phyloP scores from a whole-genome alignment of 2,329 filamentous ascomycete genomes.

The Apiospora aurea region DNA sequence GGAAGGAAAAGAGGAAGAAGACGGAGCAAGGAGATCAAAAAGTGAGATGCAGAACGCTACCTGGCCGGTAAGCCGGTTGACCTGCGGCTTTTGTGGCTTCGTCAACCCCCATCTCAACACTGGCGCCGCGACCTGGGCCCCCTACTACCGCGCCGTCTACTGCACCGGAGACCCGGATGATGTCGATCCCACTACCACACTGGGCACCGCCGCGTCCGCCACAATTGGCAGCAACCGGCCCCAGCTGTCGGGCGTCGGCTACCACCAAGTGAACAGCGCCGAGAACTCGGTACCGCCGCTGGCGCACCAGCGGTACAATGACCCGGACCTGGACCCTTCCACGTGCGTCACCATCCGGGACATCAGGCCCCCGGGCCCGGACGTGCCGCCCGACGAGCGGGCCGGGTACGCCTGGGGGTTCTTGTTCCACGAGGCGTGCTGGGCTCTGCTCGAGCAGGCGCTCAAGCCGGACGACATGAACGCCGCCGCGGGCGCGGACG shows the following conservation, averaged over 20 bases:
- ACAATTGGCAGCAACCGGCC: constrained; percentile 24
- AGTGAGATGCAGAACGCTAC: background rate
- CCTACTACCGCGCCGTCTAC: constrained; percentile 37
- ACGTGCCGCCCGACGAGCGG: constrained; percentile 27
- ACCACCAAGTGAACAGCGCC: constrained; percentile 26
- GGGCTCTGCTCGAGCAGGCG: constrained; percentile 36
- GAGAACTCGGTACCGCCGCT: constrained; percentile 32
- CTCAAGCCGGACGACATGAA: constrained; percentile 32
- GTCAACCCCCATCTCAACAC: constrained; percentile 26
- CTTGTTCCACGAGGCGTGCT: constrained; percentile 39
- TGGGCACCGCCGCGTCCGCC: background rate
- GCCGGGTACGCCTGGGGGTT: constrained; percentile 37
- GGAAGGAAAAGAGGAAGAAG: background rate
- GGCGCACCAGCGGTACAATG: constrained; percentile 34
- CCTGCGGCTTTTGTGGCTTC: constrained; percentile 36
- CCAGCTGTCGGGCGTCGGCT: constrained; percentile 36
- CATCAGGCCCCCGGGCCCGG: constrained; percentile 30
- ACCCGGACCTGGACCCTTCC: constrained; percentile 27
- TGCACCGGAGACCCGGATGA: constrained; percentile 28
- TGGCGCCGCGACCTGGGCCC: constrained; percentile 31
- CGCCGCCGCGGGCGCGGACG: background rate
- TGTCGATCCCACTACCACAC: background rate
- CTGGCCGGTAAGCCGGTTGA: constrained; percentile 26
- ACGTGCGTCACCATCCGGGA: constrained; percentile 33
- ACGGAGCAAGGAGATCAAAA: background rate